Evolutionary conservation across 176 grass and related monocot species (phyloP).

Genomic region (Phoenix roebelenii): DNA sequence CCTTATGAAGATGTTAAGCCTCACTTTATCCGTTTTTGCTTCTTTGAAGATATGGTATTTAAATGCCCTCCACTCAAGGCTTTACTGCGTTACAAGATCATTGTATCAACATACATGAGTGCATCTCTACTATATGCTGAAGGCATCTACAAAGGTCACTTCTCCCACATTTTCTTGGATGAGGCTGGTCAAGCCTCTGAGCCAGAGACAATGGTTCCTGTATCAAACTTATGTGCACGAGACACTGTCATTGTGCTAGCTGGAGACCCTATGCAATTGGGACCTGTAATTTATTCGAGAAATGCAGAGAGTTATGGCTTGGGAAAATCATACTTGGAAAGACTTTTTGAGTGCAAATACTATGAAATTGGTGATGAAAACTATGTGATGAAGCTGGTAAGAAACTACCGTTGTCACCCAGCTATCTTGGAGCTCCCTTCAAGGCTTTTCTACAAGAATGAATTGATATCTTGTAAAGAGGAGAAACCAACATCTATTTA

Average conservation of each 20-base stretch:
- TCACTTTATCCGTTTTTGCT: constrained; percentile 67
- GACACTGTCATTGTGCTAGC: constrained; percentile 86
- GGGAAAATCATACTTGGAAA: constrained; percentile 57
- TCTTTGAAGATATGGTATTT: constrained; percentile 74
- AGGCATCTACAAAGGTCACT: constrained; percentile 61
- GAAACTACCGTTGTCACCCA: constrained; percentile 89
- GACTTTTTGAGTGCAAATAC: constrained; percentile 46
- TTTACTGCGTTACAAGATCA: constrained; percentile 57
- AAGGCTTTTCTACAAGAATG: constrained; percentile 61
- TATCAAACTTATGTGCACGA: constrained; percentile 44
- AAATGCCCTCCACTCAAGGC: constrained; percentile 69
- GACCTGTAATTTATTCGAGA: constrained; percentile 66
- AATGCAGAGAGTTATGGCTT: constrained; percentile 57
- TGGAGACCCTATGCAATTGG: constrained; percentile 84
- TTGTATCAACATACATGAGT: constrained; percentile 88
- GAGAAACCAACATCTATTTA: constrained; percentile 35
- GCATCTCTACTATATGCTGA: constrained; percentile 48
- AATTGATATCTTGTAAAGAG: constrained; percentile 63
- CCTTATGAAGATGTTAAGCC: constrained; percentile 64
- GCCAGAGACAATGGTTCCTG: constrained; percentile 79
- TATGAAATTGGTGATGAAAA: constrained; percentile 44
- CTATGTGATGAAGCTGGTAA: constrained; percentile 69
- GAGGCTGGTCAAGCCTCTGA: constrained; percentile 87
- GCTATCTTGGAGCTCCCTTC: constrained; percentile 88
- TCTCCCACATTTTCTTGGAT: constrained; percentile 93